Conservation (phyloP, 148 eudicot species). For the Selenicereus undatus region DNA sequence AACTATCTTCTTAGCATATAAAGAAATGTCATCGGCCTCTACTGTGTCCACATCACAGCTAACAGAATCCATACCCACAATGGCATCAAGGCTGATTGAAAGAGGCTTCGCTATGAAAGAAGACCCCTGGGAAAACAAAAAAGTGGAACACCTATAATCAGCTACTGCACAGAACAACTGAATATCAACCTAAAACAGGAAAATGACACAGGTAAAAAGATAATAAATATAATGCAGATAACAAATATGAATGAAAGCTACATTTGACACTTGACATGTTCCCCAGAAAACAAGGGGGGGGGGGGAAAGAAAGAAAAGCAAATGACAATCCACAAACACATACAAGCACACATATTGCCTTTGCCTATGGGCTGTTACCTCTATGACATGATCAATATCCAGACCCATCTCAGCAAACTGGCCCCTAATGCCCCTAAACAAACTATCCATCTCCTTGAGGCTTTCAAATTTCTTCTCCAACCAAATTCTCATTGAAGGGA, state of each 20-base stretch:
- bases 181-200: constrained; percentile 6
- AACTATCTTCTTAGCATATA: constrained; percentile 42
- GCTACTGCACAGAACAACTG: not conserved
- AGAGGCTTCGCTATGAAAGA: constrained; percentile 32
- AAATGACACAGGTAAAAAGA: not conserved
- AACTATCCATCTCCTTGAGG: constrained; percentile 58
- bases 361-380: constrained; percentile 42
- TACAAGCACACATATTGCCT: constrained; percentile 3
- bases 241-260: not conserved
- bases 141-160: constrained; percentile 18
- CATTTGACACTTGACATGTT: not conserved
- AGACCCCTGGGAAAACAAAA: constrained; percentile 50
- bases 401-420: constrained; percentile 39
- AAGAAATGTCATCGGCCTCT: constrained; percentile 44
- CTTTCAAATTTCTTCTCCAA: constrained; percentile 44
- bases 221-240: not conserved
- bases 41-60: constrained; percentile 34
- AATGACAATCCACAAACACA: not conserved
- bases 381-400: constrained; percentile 32
- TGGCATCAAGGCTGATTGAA: constrained; percentile 33
- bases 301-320: not conserved
- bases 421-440: constrained; percentile 46
- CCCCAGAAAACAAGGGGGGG: not conserved
- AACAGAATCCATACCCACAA: constrained; percentile 31
- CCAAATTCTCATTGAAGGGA: constrained; percentile 39